phyloP scores from a whole-genome alignment of 1,284 basidiomycete genomes.

The Pseudozyma sp. region DNA sequence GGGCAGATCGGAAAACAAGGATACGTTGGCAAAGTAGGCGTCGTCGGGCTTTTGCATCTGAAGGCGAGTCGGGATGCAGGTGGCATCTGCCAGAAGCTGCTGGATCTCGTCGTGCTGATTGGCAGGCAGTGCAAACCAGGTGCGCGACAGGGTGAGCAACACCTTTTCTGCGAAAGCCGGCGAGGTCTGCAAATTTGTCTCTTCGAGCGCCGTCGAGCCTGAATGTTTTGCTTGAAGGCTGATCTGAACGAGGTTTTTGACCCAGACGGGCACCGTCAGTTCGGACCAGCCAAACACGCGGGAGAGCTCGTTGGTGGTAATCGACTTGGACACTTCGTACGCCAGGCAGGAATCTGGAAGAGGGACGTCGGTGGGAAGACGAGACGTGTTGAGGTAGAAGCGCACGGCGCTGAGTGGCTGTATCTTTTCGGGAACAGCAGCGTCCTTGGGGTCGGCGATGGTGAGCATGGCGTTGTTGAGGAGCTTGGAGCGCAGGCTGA shows the following conservation, averaged over 20 bases:
- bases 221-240: constrained; percentile 68
- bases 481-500: constrained; percentile 61
- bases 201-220: constrained; percentile 50
- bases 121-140: constrained; percentile 80
- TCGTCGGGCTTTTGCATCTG: constrained; percentile 82
- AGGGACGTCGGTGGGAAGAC: constrained; percentile 84
- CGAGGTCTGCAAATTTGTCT: constrained; percentile 78
- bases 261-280: constrained; percentile 81
- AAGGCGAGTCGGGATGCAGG: constrained; percentile 85
- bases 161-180: constrained; percentile 85
- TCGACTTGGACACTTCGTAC: constrained; percentile 75
- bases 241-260: constrained; percentile 76
- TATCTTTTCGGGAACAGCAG: constrained; percentile 38
- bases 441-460: constrained; percentile 33
- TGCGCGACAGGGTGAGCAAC: constrained; percentile 77
- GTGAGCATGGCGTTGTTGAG: constrained; percentile 57
- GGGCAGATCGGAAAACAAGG: constrained; percentile 84
- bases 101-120: constrained; percentile 75
- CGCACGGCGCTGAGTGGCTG: constrained; percentile 75
- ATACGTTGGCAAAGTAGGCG: constrained; percentile 87
- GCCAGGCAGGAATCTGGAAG: constrained; percentile 84
- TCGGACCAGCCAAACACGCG: constrained; percentile 79
- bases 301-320: constrained; percentile 70
- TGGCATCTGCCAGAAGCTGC: constrained; percentile 74
- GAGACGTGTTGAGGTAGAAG: constrained; percentile 79